Evolutionary conservation across 1,139 yeast species (phyloP), one percentile per base, ranked within the genome.

Genomic region (Pichia norvegensis): DNA sequence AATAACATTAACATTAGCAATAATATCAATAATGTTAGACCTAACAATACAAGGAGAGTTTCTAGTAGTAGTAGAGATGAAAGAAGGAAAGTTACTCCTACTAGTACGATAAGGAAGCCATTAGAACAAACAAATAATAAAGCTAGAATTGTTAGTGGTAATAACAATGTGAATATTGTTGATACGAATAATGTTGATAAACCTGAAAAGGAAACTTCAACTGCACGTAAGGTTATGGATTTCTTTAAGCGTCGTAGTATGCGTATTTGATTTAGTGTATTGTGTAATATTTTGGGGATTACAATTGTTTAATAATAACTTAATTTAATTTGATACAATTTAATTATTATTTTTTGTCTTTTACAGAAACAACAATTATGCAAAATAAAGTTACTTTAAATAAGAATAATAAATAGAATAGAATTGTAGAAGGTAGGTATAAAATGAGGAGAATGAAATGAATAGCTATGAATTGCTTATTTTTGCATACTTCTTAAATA

Each of bases 181-280:
- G 42, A 38, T 42, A 20, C 17, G 19, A 55, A 40, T 11, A 47
- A 50, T 19, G 19, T 27, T 33, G 45, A 40, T 19, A 46, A 42
- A 10, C 21, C 46, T 22, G 59, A 55, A 27, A 76, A 73, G 53
- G 83, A 78, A 55, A 79, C 80, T 31, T 80, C 88, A 46, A 83
- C 90, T 2, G 86, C 90, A 14, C 77, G 80, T 58, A 81, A 79
- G 57, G 90, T 84, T 23, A 79, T 84, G 78, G 90, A 84, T 62
- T 84, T 84, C 61, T 83, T 84, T 67, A 83, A 82, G 62, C 75
- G 92, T 64, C 77, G 87, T 66, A 83, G 90, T 62, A 76, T 77
- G 47, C 58, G 67, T 51, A 62, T 62, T 27, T 62, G 48, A 49
- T 19, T 10, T 16, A 37, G 27, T 25, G 21, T n/a, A 17, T 31